Evolutionary conservation across 225 moss, liverwort and hornwort species (phyloP).

Genomic region (Lunularia cruciata): DNA sequence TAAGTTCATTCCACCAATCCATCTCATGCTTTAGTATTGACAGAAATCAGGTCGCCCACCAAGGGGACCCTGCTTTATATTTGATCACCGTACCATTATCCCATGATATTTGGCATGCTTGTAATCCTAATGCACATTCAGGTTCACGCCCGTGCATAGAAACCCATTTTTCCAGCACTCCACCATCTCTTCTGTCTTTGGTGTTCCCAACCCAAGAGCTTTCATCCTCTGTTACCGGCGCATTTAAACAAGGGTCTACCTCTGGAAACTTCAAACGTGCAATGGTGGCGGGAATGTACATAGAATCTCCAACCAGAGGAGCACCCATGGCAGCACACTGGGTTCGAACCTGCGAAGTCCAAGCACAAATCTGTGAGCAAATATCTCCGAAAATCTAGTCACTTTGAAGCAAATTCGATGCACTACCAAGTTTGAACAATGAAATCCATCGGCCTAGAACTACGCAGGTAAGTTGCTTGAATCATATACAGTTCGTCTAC

Average conservation of each 20-base stretch:
- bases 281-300: conserved; percentile 74
- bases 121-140: conserved; percentile 44
- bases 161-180: conserved; percentile 42
- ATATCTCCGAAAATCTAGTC: no score
- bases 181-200: conserved; percentile 45
- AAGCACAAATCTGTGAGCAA: neutral
- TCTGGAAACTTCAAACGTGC: conserved; percentile 63
- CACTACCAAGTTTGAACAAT: no score
- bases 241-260: conserved; percentile 63
- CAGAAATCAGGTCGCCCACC: conserved; percentile 36
- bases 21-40: neutral
- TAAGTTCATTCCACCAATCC: no score
- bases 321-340: conserved; percentile 87
- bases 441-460: no score
- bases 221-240: conserved; percentile 25
- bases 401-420: no score
- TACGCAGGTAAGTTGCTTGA: no score
- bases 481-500: no score
- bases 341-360: conserved; percentile 58
- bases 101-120: conserved; percentile 46
- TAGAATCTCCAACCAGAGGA: conserved; percentile 87
- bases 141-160: conserved; percentile 51
- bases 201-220: conserved; percentile 45
- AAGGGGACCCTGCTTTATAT: conserved; percentile 39
- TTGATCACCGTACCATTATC: conserved; percentile 33